Evolutionary conservation across 2,329 filamentous ascomycete species (phyloP).

Genomic region (Malbranchea cinnamomea): DNA sequence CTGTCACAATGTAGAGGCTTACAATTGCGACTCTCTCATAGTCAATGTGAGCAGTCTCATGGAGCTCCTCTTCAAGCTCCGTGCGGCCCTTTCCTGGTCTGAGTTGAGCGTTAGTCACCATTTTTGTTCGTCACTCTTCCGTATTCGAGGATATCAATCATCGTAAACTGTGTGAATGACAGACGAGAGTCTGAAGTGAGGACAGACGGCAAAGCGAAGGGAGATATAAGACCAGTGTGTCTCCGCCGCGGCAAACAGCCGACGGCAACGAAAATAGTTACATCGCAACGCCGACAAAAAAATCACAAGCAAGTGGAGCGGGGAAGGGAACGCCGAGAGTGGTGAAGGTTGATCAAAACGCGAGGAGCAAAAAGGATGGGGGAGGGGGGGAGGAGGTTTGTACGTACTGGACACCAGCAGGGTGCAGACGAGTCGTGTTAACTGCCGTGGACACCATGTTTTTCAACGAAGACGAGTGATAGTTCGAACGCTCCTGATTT

Average conservation of each 20-base stretch:
- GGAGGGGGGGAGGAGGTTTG: slow-evolving; percentile 7
- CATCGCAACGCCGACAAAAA: too few relatives aligned
- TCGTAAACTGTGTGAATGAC: too few relatives aligned
- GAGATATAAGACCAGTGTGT: too few relatives aligned
- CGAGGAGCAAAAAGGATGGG: slow-evolving; percentile 8
- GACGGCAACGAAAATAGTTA: too few relatives aligned
- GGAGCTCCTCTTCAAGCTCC: slow-evolving; percentile 92
- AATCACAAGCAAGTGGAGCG: too few relatives aligned
- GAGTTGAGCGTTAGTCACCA: slow-evolving; percentile 10
- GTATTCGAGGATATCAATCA: too few relatives aligned
- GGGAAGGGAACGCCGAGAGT: too few relatives aligned
- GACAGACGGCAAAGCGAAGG: too few relatives aligned
- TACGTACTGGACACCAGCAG: slow-evolving; percentile 74
- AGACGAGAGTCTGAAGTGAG: too few relatives aligned
- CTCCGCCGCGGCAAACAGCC: too few relatives aligned
- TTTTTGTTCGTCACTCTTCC: slow-evolving; percentile 1
- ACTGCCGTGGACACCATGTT: slow-evolving; percentile 43
- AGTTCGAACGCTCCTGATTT: slow-evolving; percentile 44
- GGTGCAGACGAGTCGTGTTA: slow-evolving; percentile 89
- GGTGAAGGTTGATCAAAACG: too few relatives aligned
- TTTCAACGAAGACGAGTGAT: slow-evolving; percentile 42
- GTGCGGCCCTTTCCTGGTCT: slow-evolving; percentile 82
- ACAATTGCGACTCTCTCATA: slow-evolving; percentile 97
- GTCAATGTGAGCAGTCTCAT: slow-evolving; percentile 97
- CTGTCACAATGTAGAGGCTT: slow-evolving; percentile 26